A percentile compares a stretch with the other conserved stretches of the same genome.
Conservation (phyloP, 1,284 basidiomycete species). For the Erythrobasidium hasegawianum region DNA sequence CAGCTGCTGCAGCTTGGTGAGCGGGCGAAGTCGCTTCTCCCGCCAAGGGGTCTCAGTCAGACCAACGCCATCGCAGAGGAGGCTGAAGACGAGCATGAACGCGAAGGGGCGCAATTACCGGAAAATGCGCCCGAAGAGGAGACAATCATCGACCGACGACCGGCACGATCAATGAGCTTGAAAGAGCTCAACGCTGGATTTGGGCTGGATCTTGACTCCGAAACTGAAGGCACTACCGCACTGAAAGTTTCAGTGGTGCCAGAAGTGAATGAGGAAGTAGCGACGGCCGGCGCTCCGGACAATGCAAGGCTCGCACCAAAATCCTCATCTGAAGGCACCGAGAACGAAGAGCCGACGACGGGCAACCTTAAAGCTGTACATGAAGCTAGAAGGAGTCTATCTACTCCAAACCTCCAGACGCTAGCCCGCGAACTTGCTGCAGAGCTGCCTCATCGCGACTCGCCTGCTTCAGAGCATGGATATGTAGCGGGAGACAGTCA, state of each 20-base stretch:
- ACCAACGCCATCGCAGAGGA: not conserved
- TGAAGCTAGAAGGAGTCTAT: conserved; percentile 22
- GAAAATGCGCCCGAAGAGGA: conserved; percentile 10
- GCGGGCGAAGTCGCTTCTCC: too few relatives aligned
- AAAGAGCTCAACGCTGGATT: conserved; percentile 20
- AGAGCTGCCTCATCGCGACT: not conserved
- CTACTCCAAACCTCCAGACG: conserved; percentile 20
- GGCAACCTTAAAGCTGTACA: not conserved
- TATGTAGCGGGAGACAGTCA: conserved; percentile 1
- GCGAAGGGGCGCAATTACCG: not conserved
- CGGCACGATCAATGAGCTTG: not conserved
- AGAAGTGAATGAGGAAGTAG: too few relatives aligned
- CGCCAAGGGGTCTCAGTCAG: too few relatives aligned
- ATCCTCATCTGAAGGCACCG: too few relatives aligned
- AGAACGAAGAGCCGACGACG: too few relatives aligned
- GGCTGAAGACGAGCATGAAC: not conserved
- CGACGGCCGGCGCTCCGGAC: too few relatives aligned
- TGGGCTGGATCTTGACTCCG: conserved; percentile 11
- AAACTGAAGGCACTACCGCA: too few relatives aligned
- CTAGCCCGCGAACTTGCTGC: not conserved
- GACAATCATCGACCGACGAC: not conserved
- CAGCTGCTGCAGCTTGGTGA: too few relatives aligned
- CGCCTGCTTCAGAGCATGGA: not conserved
- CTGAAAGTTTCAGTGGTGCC: too few relatives aligned
- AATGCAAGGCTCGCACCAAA: too few relatives aligned